Base-by-base conservation (phyloP, 306 rosid species). In the Arachis stenosperma region DNA sequence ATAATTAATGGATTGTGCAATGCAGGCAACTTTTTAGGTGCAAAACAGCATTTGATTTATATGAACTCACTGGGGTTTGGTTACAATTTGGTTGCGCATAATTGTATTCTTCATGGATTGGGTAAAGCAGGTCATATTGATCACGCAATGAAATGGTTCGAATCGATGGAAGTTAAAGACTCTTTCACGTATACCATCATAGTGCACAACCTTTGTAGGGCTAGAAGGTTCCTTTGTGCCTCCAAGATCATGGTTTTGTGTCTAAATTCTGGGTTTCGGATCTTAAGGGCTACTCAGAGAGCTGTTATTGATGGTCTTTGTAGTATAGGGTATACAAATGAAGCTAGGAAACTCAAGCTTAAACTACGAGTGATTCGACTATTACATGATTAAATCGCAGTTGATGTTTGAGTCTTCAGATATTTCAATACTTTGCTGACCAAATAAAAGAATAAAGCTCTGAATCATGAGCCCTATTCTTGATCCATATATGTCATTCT, bases 141-240 rank as follows among this genome's bases (percentile, higher is more conserved):
- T 69, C 61, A 41, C 41, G 98, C 97, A 8, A 55, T 90, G 74
- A 81, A 71, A 71, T 69, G 90, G 59, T 93, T 88, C 81, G 81
- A 90, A 52, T 72, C 82, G 8, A 90, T 88, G 97, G 88, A 87
- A 83, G 82, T 65, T 41, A 89, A 67, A 83, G 98, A 93, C 69
- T 80, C 88, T 22, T 73, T 82, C 74, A 85, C 94, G 2, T 88
- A 86, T 68, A 83, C 88, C 61, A 87, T 88, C 61, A 75, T 89
- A 81, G 89, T 86, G 84, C 84, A 85, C 76, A 87, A 85, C 82
- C 98, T 93, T 85, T 93, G 96, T 85, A 85, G 74, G 87, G 88
- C 78, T 36, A 27, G 89, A 36, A 84, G 86, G 81, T 85, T 78
- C 33, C 82, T 75, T 37, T 67, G 74, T 72, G 97, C 98, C 3